A percentile compares a stretch with the other conserved stretches of the same genome.
These are phyloP conservation scores for Skeletonema marinoi DNA, from an alignment of 108 stramenopile species.

Conservation along the genomic window DNA sequence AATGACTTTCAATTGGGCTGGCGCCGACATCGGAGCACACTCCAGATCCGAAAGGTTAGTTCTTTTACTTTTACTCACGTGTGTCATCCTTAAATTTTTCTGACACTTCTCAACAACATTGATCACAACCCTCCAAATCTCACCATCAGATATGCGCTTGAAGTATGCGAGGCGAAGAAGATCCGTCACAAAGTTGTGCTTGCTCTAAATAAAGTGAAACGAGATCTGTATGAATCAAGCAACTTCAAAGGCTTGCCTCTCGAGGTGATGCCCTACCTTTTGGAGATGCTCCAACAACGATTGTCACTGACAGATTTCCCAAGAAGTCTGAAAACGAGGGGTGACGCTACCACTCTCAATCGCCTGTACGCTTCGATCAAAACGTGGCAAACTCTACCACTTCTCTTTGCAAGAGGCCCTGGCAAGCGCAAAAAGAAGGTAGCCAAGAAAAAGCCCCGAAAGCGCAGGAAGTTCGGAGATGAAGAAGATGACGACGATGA, in stretches of 20 bases:
- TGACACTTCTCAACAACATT: not conserved
- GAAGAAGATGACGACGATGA: constrained; percentile 5
- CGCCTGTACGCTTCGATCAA: not conserved
- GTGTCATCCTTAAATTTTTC: no score
- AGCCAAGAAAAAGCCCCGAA: not conserved
- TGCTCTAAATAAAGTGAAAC: not conserved
- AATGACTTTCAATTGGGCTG: no score
- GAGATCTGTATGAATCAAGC: not conserved
- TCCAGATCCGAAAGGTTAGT: not conserved
- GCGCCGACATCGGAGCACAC: no score
- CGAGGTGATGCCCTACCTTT: not conserved
- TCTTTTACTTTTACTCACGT: not conserved
- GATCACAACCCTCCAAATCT: not conserved
- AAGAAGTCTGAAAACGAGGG: not conserved
- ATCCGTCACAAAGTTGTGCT: not conserved
- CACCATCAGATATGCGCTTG: not conserved
- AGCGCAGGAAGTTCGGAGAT: constrained; percentile 15
- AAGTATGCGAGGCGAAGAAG: not conserved
- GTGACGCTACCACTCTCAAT: not conserved
- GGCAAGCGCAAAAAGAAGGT: not conserved
- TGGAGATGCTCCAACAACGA: not conserved
- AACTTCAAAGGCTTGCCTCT: not conserved
- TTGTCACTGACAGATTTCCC: not conserved
- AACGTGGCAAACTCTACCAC: not conserved
- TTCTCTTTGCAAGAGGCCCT: not conserved